Percentiles rank a stretch among this genome's conserved stretches.
These are phyloP conservation scores for Saccharomyces uvarum DNA, from an alignment of 1,139 yeast species.

Conservation along the genomic window DNA sequence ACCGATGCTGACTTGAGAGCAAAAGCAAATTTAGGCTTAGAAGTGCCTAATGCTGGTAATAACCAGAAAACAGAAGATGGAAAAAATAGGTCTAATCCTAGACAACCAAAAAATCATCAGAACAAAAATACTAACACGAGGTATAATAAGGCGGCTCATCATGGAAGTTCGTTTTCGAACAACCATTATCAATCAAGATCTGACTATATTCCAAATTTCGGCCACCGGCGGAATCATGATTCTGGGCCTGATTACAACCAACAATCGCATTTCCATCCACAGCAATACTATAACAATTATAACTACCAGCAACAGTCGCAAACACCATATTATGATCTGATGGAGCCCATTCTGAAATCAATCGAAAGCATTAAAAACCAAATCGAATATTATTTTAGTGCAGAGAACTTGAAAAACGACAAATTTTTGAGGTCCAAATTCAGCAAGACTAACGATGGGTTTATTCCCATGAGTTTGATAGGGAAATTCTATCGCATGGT, in stretches of 20 bases:
- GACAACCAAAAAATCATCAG: background rate
- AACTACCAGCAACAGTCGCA: conserved; percentile 10
- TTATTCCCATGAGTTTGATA: conserved; percentile 21
- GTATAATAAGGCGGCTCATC: background rate
- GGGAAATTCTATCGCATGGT: conserved; percentile 24
- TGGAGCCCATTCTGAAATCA: conserved; percentile 28
- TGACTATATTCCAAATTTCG: background rate
- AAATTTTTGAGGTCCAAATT: conserved; percentile 21
- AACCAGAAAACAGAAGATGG: background rate
- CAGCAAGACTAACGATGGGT: conserved; percentile 18
- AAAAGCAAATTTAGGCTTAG: background rate
- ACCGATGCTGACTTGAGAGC: background rate
- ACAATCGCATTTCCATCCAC: conserved; percentile 6
- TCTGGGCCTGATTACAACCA: conserved; percentile 4
- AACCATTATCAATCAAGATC: background rate
- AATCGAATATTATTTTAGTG: conserved; percentile 80
- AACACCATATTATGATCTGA: conserved; percentile 14
- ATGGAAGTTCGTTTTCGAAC: background rate
- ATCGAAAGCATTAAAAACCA: conserved; percentile 44
- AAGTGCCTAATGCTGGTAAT: background rate
- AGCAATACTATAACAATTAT: conserved; percentile 8
- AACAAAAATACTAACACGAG: conserved; percentile 1
- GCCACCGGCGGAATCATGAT: background rate
- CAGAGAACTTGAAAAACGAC: conserved; percentile 55
- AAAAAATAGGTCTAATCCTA: conserved; percentile 3